phyloP scores from a whole-genome alignment of 352 stramenopile genomes.

The Globisporangium spinosum region DNA sequence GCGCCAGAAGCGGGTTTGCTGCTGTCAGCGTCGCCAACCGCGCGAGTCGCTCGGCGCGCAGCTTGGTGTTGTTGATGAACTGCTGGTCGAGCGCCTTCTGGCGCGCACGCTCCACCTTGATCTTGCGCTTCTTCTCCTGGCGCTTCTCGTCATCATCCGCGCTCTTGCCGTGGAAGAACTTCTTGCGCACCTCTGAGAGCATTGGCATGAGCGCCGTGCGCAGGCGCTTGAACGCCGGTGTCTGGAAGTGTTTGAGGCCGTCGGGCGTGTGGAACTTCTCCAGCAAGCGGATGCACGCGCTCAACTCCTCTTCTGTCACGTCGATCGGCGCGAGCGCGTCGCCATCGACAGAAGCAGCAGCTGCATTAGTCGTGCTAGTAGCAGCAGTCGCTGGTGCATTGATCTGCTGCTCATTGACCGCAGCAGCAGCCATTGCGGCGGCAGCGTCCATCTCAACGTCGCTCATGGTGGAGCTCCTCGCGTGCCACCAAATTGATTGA shows the following conservation, averaged over 20 bases:
- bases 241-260: slow-evolving; percentile 47
- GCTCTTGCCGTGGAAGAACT: slow-evolving; percentile 61
- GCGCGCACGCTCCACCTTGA: slow-evolving; percentile 61
- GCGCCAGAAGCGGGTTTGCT: slow-evolving; percentile 52
- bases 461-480: slow-evolving; percentile 3
- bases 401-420: not conserved
- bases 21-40: slow-evolving; percentile 49
- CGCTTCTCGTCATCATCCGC: slow-evolving; percentile 34
- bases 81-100: slow-evolving; percentile 70
- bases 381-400: not conserved
- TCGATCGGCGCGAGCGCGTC: slow-evolving; percentile 9
- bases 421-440: not conserved
- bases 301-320: slow-evolving; percentile 54
- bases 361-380: not conserved
- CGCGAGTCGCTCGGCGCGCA: slow-evolving; percentile 60
- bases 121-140: slow-evolving; percentile 62
- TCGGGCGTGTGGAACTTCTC: slow-evolving; percentile 45
- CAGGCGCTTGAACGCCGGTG: slow-evolving; percentile 54
- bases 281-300: slow-evolving; percentile 50
- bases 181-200: slow-evolving; percentile 50
- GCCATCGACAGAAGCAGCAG: not conserved
- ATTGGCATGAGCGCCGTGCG: slow-evolving; percentile 61
- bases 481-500: not conserved
- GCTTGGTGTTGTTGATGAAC: slow-evolving; percentile 78
- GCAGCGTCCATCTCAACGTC: slow-evolving; percentile 11